These are phyloP conservation scores for Dimocarpus longan DNA, from an alignment of 345 rosid species.

Conservation along the genomic window DNA sequence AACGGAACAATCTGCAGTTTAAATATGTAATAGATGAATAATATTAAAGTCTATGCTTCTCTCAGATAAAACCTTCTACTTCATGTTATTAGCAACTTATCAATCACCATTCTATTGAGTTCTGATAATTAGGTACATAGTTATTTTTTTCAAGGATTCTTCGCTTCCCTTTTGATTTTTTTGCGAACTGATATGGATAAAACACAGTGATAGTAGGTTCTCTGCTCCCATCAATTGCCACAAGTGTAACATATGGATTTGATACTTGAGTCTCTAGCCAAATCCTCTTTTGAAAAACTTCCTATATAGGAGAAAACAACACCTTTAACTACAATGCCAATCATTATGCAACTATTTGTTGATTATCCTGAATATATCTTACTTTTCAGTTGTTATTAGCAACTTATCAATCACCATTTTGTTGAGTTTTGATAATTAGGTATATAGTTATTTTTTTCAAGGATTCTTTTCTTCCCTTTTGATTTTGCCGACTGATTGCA, in stretches of 20 bases:
- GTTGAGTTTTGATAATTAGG: background rate
- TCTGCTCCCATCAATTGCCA: background rate
- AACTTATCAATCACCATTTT: background rate
- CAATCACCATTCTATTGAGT: background rate
- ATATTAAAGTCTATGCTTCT: background rate
- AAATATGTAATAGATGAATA: background rate
- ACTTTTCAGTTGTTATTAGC: background rate
- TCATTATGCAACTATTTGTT: background rate
- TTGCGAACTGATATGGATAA: background rate
- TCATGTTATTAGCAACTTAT: conserved; percentile 3
- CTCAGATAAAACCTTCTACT: background rate
- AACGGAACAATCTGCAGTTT: background rate
- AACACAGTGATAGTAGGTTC: too few species aligned
- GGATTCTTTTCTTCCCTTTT: background rate
- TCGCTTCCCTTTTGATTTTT: background rate
- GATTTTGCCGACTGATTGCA: background rate
- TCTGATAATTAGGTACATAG: background rate
- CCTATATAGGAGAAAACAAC: background rate
- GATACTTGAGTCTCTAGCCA: background rate
- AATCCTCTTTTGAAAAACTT: background rate
- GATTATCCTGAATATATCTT: too few species aligned
- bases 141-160: background rate
- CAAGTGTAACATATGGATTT: too few species aligned
- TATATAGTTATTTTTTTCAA: background rate
- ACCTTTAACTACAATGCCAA: too few species aligned